A percentile compares a stretch with the other conserved stretches of the same genome.
phyloP scores from a whole-genome alignment of 2,329 filamentous ascomycete species.

The Ophiocordyceps camponoti-leonardi region DNA sequence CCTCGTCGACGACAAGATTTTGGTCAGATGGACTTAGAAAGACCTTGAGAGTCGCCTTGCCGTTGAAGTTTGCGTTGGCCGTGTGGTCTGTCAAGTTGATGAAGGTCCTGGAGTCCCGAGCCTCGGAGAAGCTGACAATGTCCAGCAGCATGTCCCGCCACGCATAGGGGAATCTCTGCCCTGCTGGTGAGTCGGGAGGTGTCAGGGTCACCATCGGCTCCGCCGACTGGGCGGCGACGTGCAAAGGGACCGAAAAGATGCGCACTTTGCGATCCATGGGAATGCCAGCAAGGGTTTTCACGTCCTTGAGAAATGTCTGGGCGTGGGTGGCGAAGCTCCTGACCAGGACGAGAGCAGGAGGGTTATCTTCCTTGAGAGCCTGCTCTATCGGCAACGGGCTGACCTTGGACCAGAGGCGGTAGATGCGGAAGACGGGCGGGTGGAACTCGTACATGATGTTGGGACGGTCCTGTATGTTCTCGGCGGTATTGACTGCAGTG shows the following conservation, averaged over 20 bases:
- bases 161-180: constrained; percentile 9
- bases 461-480: constrained; percentile 13
- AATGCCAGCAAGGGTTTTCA: constrained; percentile 53
- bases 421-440: constrained; percentile 69
- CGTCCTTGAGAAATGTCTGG: constrained; percentile 57
- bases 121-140: constrained; percentile 33
- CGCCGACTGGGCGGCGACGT: constrained; percentile 9
- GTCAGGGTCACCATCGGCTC: constrained; percentile 19
- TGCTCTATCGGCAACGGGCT: constrained; percentile 40
- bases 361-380: constrained; percentile 40
- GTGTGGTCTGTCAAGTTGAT: constrained; percentile 42
- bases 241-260: constrained; percentile 46
- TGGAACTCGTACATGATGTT: constrained; percentile 72
- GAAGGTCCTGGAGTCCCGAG: constrained; percentile 10
- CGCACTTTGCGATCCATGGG: constrained; percentile 57
- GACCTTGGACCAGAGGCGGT: constrained; percentile 53
- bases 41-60: constrained; percentile 45
- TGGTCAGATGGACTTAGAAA: constrained; percentile 56
- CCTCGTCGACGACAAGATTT: constrained; percentile 71
- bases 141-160: constrained; percentile 27
- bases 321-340: constrained; percentile 54
- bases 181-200: constrained; percentile 22
- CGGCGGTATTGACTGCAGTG: constrained; percentile 59
- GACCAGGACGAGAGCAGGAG: constrained; percentile 46
- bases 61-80: constrained; percentile 60